Conservation (phyloP, 2,329 filamentous ascomycete genomes). For the Ceratocystis colombiana region DNA sequence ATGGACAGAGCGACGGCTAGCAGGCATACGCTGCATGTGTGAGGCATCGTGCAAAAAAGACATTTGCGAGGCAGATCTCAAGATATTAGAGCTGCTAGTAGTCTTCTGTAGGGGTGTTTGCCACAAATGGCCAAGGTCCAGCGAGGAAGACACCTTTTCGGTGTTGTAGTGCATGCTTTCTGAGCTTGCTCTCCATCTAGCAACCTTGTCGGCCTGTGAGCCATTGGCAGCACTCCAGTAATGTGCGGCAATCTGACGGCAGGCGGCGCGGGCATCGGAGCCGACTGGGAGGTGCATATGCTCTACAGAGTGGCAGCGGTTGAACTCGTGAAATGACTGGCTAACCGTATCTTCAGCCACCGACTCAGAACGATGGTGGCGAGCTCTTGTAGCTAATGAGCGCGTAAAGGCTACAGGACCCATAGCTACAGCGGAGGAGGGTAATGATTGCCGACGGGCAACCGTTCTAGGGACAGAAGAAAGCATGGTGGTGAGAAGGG, state of each 20-base stretch:
- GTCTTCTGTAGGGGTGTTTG: constrained; percentile 23
- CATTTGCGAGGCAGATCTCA: constrained; percentile 22
- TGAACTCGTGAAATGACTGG: constrained; percentile 16
- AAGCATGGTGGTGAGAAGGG: constrained; percentile 18
- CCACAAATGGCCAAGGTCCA: constrained; percentile 23
- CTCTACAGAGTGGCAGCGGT: constrained; percentile 19
- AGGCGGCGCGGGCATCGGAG: constrained; percentile 22
- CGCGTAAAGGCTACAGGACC: constrained; percentile 21
- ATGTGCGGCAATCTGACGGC: constrained; percentile 25
- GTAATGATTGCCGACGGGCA: constrained; percentile 24
- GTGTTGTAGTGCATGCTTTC: constrained; percentile 24
- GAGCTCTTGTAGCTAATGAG: constrained; percentile 22
- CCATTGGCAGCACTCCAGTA: constrained; percentile 25
- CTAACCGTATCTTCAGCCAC: constrained; percentile 9
- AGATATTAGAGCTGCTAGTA: constrained; percentile 21
- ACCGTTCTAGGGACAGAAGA: constrained; percentile 23
- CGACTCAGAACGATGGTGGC: constrained; percentile 22
- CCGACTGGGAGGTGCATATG: constrained; percentile 25
- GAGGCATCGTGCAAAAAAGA: constrained; percentile 20
- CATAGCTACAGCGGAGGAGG: constrained; percentile 21
- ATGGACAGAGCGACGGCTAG: constrained; percentile 21
- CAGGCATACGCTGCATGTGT: constrained; percentile 15
- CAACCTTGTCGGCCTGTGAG: constrained; percentile 24
- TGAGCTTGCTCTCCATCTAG: constrained; percentile 24
- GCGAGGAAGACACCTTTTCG: constrained; percentile 12